phyloP scores from a whole-genome alignment of 2,329 filamentous ascomycete species.

The Trichoderma sp. region DNA sequence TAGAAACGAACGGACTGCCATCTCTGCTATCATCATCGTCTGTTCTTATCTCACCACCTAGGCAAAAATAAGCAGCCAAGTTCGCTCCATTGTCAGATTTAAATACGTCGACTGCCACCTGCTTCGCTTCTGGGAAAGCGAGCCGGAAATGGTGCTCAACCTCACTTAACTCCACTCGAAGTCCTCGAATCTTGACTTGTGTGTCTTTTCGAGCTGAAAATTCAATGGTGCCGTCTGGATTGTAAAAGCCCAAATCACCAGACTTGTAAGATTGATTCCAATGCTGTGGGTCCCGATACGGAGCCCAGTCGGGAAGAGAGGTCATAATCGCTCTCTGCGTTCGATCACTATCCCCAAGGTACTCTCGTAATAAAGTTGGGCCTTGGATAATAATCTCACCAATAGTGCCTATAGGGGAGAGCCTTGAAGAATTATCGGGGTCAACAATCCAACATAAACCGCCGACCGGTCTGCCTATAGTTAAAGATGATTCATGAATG shows the following conservation, averaged over 20 bases:
- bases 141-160: conserved; percentile 2
- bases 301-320: conserved; percentile 13
- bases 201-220: conserved; percentile 9
- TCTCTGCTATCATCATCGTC: not conserved
- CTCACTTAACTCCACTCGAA: conserved; percentile 9
- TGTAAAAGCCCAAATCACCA: conserved; percentile 4
- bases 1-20: not conserved
- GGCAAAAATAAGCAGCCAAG: conserved; percentile 10
- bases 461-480: not conserved
- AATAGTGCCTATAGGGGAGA: conserved; percentile 3
- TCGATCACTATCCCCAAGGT: not conserved
- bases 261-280: not conserved
- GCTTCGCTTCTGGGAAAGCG: not conserved
- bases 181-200: conserved; percentile 9
- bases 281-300: not conserved
- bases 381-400: conserved; percentile 15
- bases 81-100: not conserved
- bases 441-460: conserved; percentile 19
- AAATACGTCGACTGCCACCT: conserved; percentile 19
- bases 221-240: conserved; percentile 5
- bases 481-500: not conserved
- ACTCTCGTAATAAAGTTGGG: not conserved
- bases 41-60: not conserved
- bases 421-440: not conserved
- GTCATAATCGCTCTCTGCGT: not conserved